These are phyloP conservation scores for Gossypioides kirkii DNA, from an alignment of 345 rosid genomes.

Conservation along the genomic window DNA sequence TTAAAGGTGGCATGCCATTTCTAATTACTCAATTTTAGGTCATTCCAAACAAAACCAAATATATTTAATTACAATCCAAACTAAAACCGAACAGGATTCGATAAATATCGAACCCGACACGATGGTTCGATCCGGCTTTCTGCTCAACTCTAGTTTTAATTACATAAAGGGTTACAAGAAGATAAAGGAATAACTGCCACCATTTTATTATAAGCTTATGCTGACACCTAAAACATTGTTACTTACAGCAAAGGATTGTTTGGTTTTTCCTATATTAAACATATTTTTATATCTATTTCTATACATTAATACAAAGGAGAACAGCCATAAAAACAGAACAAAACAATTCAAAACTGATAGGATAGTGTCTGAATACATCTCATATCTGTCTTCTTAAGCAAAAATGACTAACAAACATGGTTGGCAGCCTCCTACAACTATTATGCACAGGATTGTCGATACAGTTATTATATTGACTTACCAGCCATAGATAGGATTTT, in stretches of 20 bases:
- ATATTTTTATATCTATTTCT: slow-evolving; percentile 8
- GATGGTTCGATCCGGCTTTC: too few relatives aligned
- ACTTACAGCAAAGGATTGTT: not conserved
- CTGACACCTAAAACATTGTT: not conserved
- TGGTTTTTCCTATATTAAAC: not conserved
- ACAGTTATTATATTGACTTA: slow-evolving; percentile 20
- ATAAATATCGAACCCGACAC: too few relatives aligned
- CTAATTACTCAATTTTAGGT: too few relatives aligned
- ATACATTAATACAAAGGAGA: slow-evolving; percentile 5
- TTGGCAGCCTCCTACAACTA: slow-evolving; percentile 8
- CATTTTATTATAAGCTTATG: not conserved
- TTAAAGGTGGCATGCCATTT: too few relatives aligned
- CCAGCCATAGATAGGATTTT: slow-evolving; percentile 80
- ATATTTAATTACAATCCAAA: too few relatives aligned
- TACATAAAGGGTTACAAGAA: not conserved
- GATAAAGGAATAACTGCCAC: not conserved
- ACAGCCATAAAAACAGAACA: not conserved
- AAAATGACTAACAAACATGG: slow-evolving; percentile 11
- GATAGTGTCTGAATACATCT: slow-evolving; percentile 1
- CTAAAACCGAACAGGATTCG: too few relatives aligned
- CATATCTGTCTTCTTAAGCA: not conserved
- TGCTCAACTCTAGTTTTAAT: too few relatives aligned
- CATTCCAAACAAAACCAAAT: too few relatives aligned
- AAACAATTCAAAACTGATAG: not conserved
- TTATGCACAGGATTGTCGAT: slow-evolving; percentile 8